Evolutionary conservation across 202 grass and related monocot genomes (phyloP), one percentile per base, ranked within the genome.

Genomic region (Schoenoplectus triqueter): DNA sequence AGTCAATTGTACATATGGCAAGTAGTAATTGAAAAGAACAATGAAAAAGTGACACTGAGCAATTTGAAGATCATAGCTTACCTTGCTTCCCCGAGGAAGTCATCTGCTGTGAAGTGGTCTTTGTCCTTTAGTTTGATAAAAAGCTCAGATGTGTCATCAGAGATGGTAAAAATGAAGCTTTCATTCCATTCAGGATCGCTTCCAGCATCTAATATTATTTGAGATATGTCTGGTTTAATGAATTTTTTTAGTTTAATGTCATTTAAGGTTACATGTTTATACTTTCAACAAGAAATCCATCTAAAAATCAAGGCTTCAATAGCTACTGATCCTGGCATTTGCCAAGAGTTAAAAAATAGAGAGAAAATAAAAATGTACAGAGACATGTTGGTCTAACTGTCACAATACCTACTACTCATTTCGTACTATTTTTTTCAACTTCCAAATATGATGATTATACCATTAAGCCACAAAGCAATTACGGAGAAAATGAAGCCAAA

Each of bases 141-240:
- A 14, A 97, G 86, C 70, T 90, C 80, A 0, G 65, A n/a, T 21
- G 85, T 47, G 19, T 65, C 77, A 50, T 73, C 87, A 59, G 91
- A 86, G 44, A 98, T 60, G 1, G 64, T 86, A 86, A 98, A 98
- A 9, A 95, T 13, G 64, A 98, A 98, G 80, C 69, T 98, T 80
- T 98, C 91, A 7, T 98, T 95, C 92, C 95, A 98, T 80, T 98
- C 87, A 18, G 92, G 95, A 7, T 93, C 89, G 81, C 80, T 84
- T 64, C 91, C 91, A 65, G 76, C 89, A 59, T 85, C 95, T 93
- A 86, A 73, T 7, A 15, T 65, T 51, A 14, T 4, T 79, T 6
- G 19, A 70, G 65, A 15, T 8, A 15, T 8, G 15, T 8, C 13
- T 8, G 56, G 74, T 60, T 60, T 17, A 78, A 42, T 41, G 2